Percentiles rank a stretch among this genome's conserved stretches.
Conservation (phyloP, 345 rosid genomes). For the Odontarrhena argentea region DNA sequence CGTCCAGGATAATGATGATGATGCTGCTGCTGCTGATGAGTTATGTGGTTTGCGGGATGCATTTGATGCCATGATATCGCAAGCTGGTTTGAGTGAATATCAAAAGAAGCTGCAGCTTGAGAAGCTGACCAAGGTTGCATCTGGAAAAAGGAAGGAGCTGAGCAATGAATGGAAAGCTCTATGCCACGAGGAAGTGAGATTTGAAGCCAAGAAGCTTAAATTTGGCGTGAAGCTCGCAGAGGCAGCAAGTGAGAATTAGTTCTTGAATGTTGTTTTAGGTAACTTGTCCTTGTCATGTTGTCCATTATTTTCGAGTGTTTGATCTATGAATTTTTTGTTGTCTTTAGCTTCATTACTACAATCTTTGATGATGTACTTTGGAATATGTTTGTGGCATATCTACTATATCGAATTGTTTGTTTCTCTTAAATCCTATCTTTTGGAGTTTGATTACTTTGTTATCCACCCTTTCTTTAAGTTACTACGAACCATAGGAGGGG, state of each 20-base stretch:
- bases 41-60: slow-evolving; percentile 19
- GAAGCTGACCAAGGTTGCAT: slow-evolving; percentile 25
- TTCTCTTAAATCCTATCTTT: too few species aligned
- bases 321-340: too few species aligned
- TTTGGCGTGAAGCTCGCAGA: slow-evolving; percentile 27
- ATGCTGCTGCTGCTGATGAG: neutral
- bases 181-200: neutral
- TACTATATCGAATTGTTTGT: too few species aligned
- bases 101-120: slow-evolving; percentile 21
- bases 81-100: slow-evolving; percentile 27
- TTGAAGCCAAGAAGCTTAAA: slow-evolving; percentile 23
- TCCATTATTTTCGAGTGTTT: too few species aligned
- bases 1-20: neutral
- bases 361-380: too few species aligned
- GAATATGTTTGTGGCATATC: too few species aligned
- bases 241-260: neutral
- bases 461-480: too few species aligned
- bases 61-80: slow-evolving; percentile 22
- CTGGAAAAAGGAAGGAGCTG: slow-evolving; percentile 21
- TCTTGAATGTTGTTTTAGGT: too few species aligned
- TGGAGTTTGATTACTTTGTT: too few species aligned
- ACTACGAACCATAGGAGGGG: too few species aligned
- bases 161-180: slow-evolving; percentile 29
- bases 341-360: too few species aligned
- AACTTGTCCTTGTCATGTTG: too few species aligned